Evolutionary conservation across 192 early-diverging fungal species (phyloP), one percentile per base, ranked within the genome.

Genomic region (Chytriomyces confervae): DNA sequence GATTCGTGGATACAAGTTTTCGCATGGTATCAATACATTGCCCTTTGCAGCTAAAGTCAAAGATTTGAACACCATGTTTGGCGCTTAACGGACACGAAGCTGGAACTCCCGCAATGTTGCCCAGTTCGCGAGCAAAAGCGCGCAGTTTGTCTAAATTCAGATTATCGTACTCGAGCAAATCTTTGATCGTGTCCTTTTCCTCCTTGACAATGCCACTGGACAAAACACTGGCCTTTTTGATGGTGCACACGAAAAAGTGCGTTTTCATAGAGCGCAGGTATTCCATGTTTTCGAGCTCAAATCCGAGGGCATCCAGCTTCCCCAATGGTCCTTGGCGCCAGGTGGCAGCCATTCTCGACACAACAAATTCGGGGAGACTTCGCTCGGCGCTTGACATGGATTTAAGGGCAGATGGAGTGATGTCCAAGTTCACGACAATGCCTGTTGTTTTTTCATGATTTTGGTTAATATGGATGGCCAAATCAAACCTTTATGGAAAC

Each of bases 61-160:
- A 86, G 20, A 86, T 73, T 72, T 86, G 85, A 16, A 83, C 81
- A 51, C 85, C 85, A 70, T 86, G 69, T 48, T 79, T 80, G 11
- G 51, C 50, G 61, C 70, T 46, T 36, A 84, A 72, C 6, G 80
- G 69, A 7, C 76, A 72, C 3, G 76, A 62, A 7, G 13, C 27
- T 29, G 82, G 85, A 9, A 86, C 66, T 13, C 83, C 81, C 50
- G 57, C 62, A 10, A 71, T 0, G n/a, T 70, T 73, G 3, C 75
- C 85, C 13, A 84, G 43, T 27, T 60, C 43, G 5, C 79, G 62
- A 13, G 65, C 82, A 53, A 86, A 77, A n/a, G 47, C 65, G 23
- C 64, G 51, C 18, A 86, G 76, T 45, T 68, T 23, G 27, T 49
- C 78, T 36, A 86, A 20, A 71, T 86, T 74, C 13, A 86, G 72